Conservation (phyloP, 257 asterid genomes). For the Apocynum venetum region DNA sequence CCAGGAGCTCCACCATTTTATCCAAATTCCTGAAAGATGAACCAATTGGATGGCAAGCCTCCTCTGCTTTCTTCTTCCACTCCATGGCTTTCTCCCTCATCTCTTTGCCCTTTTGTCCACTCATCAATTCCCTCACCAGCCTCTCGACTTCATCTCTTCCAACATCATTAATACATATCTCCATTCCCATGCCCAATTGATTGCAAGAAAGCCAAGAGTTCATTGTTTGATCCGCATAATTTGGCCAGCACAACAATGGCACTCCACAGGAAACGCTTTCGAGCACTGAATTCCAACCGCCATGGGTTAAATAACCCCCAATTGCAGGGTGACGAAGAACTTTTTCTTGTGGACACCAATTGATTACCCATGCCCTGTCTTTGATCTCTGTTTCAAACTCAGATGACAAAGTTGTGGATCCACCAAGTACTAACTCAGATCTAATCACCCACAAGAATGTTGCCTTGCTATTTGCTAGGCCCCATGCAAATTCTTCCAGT, state of each 20-base stretch:
- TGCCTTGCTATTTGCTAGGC: conserved; percentile 22
- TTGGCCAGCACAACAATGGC: conserved; percentile 35
- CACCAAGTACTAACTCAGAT: conserved; percentile 16
- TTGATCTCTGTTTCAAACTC: conserved; percentile 19
- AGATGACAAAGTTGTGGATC: background rate
- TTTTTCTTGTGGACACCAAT: conserved; percentile 36
- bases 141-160: conserved; percentile 15
- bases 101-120: conserved; percentile 19
- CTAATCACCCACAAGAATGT: conserved; percentile 30
- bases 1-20: conserved; percentile 17
- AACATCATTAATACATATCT: conserved; percentile 1
- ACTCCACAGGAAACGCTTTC: conserved; percentile 27
- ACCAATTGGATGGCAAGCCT: conserved; percentile 12
- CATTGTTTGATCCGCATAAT: conserved; percentile 20
- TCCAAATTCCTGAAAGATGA: conserved; percentile 23
- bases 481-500: conserved; percentile 33
- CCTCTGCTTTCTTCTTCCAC: conserved; percentile 22
- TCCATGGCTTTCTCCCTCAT: conserved; percentile 21
- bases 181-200: conserved; percentile 23
- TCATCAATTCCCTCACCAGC: conserved; percentile 20
- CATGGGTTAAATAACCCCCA: conserved; percentile 27
- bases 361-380: conserved; percentile 11
- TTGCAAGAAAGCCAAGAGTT: conserved; percentile 25
- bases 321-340: conserved; percentile 26
- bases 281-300: conserved; percentile 28